Evolutionary conservation across 2,329 filamentous ascomycete genomes (phyloP).

Genomic region (Nectriaceae sp.): DNA sequence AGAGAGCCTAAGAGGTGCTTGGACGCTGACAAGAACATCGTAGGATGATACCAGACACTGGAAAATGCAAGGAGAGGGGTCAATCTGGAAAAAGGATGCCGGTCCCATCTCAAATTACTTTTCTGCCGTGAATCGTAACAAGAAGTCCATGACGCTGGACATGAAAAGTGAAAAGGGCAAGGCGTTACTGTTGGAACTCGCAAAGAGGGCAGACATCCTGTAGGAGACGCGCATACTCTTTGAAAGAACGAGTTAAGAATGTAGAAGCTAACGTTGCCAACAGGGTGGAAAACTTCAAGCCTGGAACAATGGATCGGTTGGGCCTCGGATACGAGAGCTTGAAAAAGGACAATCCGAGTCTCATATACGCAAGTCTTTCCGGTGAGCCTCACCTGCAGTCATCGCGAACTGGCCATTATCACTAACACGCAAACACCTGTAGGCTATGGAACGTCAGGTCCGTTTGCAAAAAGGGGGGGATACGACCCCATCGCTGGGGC

Average conservation of each 20-base stretch:
- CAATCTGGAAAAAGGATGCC: slow-evolving; percentile 23
- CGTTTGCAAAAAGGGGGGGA: slow-evolving; percentile 42
- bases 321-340: slow-evolving; percentile 42
- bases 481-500: slow-evolving; percentile 48
- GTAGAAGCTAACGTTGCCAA: not conserved
- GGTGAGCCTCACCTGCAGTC: slow-evolving; percentile 6
- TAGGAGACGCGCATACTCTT: slow-evolving; percentile 15
- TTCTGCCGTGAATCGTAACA: slow-evolving; percentile 46
- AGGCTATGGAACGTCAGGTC: slow-evolving; percentile 37
- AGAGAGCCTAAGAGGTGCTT: not conserved
- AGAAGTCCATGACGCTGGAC: slow-evolving; percentile 39
- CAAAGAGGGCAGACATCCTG: slow-evolving; percentile 40
- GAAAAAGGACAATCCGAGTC: slow-evolving; percentile 35
- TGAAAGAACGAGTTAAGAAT: no score
- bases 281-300: slow-evolving; percentile 45
- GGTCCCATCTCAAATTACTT: slow-evolving; percentile 44
- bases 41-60: slow-evolving; percentile 23
- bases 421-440: not conserved
- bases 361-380: slow-evolving; percentile 46
- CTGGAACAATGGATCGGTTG: slow-evolving; percentile 42
- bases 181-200: slow-evolving; percentile 36
- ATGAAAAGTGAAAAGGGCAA: slow-evolving; percentile 31
- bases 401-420: not conserved
- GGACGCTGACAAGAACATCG: not conserved
- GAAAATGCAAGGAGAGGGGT: slow-evolving; percentile 20